Evolutionary conservation across 352 stramenopile species (phyloP), one percentile per base, ranked within the genome.

Genomic region (Pythium rhizo-oryzae): DNA sequence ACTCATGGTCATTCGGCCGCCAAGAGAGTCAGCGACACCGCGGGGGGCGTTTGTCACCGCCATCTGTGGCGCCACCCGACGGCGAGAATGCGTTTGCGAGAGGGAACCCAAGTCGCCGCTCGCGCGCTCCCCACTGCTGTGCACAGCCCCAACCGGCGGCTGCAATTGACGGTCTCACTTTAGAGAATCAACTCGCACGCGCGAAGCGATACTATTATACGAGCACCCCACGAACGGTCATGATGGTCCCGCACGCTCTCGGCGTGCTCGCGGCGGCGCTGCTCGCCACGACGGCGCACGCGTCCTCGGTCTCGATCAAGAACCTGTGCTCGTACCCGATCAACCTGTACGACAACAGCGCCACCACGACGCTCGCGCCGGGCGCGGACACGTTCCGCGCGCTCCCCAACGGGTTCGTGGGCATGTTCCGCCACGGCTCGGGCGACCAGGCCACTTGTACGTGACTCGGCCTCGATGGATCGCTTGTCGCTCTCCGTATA

Each of bases 311-410:
- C 37, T 64, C 67, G 43, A 73, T 76, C 57, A 69, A 71, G 62
- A 79, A 75, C 64, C n/a, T n/a, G 39, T 79, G 72, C 49, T 24
- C 57, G 8, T 52, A 67, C 47, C 28, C 33, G 28, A 53, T 77
- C 50, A 46, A 75, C 5, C 39, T 80, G 24, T 80, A 59, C 16
- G 74, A 80, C 63, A 75, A 77, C 73, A 69, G 63, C 39, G 69
- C 59, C 13, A 28, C 18, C 28, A 12, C 77, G 62, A 56, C 67
- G 1, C 44, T 44, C 8, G 52, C 30, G 13, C 62, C 62, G 0
- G 58, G 64, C 8, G 58, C 25, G 0, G 72, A 72, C 4, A 52
- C 43, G 9, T 15, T 39, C 2, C 62, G 67, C 28, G n/a, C 15
- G 1, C 54, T 74, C 3, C n/a, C 58, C 15, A 13, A 54, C 7